phyloP scores from a whole-genome alignment of 192 early-diverging fungal species.

The Physocladia obscura region DNA sequence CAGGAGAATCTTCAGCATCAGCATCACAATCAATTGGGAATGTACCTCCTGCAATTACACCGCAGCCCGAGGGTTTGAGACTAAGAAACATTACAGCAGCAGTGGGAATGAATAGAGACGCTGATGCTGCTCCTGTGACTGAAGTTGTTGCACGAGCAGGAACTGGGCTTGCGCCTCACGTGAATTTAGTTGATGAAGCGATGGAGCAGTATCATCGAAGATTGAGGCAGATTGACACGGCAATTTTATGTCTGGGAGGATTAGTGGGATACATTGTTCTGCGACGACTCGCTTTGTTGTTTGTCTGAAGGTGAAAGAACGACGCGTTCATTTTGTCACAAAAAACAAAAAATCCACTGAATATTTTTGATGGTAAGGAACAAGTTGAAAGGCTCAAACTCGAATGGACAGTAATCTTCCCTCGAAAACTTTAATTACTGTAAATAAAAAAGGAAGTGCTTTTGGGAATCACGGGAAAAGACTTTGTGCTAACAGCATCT shows the following conservation, averaged over 20 bases:
- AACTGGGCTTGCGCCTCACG: background rate
- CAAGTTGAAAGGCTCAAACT: background rate
- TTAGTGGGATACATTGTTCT: background rate
- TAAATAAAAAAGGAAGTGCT: constrained; percentile 51
- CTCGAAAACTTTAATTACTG: background rate
- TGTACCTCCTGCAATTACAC: background rate
- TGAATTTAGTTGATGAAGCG: background rate
- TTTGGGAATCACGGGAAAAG: constrained; percentile 89
- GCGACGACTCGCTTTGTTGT: background rate
- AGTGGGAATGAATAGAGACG: background rate
- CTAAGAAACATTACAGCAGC: background rate
- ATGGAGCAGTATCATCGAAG: background rate
- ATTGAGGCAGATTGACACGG: constrained; percentile 7
- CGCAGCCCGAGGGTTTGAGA: background rate
- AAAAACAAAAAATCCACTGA: too few species aligned
- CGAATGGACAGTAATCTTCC: background rate
- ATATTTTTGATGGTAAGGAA: too few species aligned
- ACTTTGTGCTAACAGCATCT: constrained; percentile 84
- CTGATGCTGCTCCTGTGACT: background rate
- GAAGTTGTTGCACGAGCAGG: background rate
- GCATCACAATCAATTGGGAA: too few species aligned
- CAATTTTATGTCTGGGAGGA: constrained; percentile 1
- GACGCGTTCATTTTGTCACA: too few species aligned
- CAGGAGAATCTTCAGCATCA: background rate
- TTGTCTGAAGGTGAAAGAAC: too few species aligned